Conservation (phyloP, 208 protist species). For the Trypanosoma scelopori region DNA sequence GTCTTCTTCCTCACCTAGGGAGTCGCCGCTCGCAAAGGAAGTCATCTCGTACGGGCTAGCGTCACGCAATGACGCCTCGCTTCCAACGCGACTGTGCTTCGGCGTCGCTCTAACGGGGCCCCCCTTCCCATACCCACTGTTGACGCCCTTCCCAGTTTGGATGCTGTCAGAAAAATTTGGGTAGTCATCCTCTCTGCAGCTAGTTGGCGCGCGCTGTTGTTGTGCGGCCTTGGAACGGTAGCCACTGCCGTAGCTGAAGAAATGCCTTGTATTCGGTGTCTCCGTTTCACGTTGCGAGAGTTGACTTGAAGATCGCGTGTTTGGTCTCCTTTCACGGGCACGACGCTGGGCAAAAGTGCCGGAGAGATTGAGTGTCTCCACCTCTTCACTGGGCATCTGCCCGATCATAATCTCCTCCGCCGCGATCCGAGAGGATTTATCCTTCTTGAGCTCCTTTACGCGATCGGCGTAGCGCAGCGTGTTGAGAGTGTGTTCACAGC, state of each 20-base stretch:
- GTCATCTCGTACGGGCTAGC: conserved; percentile 36
- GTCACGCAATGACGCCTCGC: conserved; percentile 36
- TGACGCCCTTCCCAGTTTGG: conserved; percentile 26
- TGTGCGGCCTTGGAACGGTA: conserved; percentile 23
- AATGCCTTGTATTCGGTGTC: conserved; percentile 50
- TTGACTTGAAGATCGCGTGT: conserved; percentile 48
- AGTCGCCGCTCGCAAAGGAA: conserved; percentile 64
- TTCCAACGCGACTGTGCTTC: conserved; percentile 36
- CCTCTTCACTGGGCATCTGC: conserved; percentile 85
- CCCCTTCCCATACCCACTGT: conserved; percentile 16
- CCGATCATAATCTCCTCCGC: conserved; percentile 94
- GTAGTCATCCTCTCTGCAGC: conserved; percentile 29
- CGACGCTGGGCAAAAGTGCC: conserved; percentile 80
- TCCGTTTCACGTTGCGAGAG: conserved; percentile 52
- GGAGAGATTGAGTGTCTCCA: conserved; percentile 77
- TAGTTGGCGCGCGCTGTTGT: conserved; percentile 30
- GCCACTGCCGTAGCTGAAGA: conserved; percentile 34
- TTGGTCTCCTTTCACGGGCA: conserved; percentile 59
- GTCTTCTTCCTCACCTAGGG: conserved; percentile 90
- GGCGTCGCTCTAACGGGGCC: conserved; percentile 26
- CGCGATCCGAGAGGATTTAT: conserved; percentile 67
- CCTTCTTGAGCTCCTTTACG: conserved; percentile 95
- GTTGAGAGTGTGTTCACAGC: conserved; percentile 98
- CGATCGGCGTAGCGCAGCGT: conserved; percentile 98
- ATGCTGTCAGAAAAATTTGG: conserved; percentile 42